These are phyloP conservation scores for Sherardia arvensis DNA, from an alignment of 257 asterid species.

Conservation along the genomic window DNA sequence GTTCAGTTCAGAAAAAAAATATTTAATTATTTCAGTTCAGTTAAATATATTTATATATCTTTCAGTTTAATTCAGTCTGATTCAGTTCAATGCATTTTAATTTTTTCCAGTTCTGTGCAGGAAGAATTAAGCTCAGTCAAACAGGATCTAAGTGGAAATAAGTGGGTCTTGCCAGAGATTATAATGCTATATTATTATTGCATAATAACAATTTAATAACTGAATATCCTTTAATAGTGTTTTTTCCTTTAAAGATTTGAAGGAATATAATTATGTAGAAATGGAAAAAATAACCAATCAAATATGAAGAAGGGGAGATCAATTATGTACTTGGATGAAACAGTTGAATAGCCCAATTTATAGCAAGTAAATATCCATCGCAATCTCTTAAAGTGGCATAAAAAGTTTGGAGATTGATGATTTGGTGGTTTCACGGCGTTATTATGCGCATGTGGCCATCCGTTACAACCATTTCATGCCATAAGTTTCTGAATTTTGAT, in stretches of 20 bases:
- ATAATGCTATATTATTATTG: not conserved
- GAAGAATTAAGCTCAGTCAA: too few species aligned
- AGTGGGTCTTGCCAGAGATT: too few species aligned
- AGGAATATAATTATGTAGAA: not conserved
- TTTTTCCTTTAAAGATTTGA: not conserved
- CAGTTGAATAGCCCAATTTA: not conserved
- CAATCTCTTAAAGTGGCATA: not conserved
- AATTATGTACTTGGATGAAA: not conserved
- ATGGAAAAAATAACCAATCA: not conserved
- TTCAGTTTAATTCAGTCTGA: too few species aligned
- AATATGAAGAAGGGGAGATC: not conserved
- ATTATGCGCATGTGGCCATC: not conserved
- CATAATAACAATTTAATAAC: too few species aligned
- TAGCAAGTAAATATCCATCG: not conserved
- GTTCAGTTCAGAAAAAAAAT: too few species aligned
- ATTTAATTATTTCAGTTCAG: too few species aligned
- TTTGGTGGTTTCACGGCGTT: not conserved
- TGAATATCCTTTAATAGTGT: not conserved
- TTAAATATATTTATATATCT: too few species aligned
- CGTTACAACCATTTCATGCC: not conserved
- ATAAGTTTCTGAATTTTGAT: too few species aligned
- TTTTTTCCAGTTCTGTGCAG: too few species aligned
- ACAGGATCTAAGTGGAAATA: too few species aligned
- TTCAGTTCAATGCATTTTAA: too few species aligned
- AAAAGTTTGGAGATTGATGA: not conserved